These are phyloP conservation scores for Hyaloscypha hepaticicola DNA, from an alignment of 495 filamentous ascomycete species.

Conservation along the genomic window DNA sequence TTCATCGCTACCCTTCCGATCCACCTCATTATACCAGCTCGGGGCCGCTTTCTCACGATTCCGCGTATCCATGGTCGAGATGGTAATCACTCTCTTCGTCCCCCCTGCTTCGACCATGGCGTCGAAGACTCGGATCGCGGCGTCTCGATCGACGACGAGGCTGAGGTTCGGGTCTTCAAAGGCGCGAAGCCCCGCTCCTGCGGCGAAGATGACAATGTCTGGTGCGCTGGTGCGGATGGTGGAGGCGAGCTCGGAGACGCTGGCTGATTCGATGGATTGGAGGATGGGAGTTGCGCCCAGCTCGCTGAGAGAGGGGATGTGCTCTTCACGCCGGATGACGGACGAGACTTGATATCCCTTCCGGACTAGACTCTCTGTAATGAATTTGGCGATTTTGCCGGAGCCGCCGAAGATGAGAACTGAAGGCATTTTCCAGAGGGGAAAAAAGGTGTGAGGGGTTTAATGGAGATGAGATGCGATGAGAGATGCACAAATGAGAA, in stretches of 20 bases:
- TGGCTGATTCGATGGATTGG: constrained; percentile 36
- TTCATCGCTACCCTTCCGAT: constrained; percentile 28
- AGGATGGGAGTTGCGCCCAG: constrained; percentile 38
- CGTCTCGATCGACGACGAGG: constrained; percentile 35
- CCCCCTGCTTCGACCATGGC: constrained; percentile 33
- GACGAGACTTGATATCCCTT: constrained; percentile 34
- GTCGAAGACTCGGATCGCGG: constrained; percentile 36
- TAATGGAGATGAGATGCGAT: too few relatives aligned
- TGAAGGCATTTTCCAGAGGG: constrained; percentile 21
- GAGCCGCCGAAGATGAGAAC: constrained; percentile 39
- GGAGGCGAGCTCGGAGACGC: constrained; percentile 30
- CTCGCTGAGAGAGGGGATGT: constrained; percentile 28
- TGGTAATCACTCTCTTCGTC: constrained; percentile 35
- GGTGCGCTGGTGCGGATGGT: constrained; percentile 28
- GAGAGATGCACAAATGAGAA: too few relatives aligned
- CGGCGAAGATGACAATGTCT: constrained; percentile 32
- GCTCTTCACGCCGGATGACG: constrained; percentile 35
- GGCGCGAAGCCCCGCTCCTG: constrained; percentile 33
- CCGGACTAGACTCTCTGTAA: constrained; percentile 33
- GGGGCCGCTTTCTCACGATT: constrained; percentile 34
- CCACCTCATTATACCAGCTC: constrained; percentile 36
- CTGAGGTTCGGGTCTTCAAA: constrained; percentile 34
- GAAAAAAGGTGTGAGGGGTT: neutral
- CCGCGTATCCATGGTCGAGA: constrained; percentile 37
- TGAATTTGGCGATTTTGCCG: constrained; percentile 37